phyloP scores from a whole-genome alignment of 176 grass and related monocot species.

The Eremochloa ophiuroides region DNA sequence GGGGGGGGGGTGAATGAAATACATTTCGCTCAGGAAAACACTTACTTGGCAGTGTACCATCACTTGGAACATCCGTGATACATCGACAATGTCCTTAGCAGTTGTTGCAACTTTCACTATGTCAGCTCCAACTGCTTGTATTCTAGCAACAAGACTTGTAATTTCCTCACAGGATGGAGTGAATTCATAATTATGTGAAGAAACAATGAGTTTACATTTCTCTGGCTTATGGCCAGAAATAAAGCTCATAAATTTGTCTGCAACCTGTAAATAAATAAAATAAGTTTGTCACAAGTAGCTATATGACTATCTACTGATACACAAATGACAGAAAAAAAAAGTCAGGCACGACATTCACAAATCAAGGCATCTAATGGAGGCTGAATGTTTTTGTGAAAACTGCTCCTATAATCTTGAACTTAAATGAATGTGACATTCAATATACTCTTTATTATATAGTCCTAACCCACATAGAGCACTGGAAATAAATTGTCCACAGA shows the following conservation, averaged over 20 bases:
- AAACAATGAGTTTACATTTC: constrained; percentile 93
- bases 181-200: constrained; percentile 90
- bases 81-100: constrained; percentile 76
- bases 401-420: neutral
- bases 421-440: neutral
- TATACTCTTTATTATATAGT: neutral
- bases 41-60: constrained; percentile 89
- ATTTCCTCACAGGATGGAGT: constrained; percentile 87
- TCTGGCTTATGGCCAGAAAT: constrained; percentile 74
- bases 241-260: constrained; percentile 67
- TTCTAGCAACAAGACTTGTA: constrained; percentile 74
- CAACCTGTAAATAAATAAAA: constrained; percentile 53
- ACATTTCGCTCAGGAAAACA: neutral
- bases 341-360: neutral
- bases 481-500: neutral
- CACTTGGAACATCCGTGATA: constrained; percentile 84
- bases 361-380: neutral
- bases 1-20: neutral
- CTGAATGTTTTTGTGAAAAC: neutral
- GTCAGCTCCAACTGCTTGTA: constrained; percentile 86
- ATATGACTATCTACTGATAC: neutral
- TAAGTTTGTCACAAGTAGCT: constrained; percentile 11
- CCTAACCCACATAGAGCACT: neutral
- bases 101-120: constrained; percentile 98
- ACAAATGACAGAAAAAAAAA: neutral